phyloP scores from a whole-genome alignment of 176 grass and related monocot species.

The Oryza nivara region DNA sequence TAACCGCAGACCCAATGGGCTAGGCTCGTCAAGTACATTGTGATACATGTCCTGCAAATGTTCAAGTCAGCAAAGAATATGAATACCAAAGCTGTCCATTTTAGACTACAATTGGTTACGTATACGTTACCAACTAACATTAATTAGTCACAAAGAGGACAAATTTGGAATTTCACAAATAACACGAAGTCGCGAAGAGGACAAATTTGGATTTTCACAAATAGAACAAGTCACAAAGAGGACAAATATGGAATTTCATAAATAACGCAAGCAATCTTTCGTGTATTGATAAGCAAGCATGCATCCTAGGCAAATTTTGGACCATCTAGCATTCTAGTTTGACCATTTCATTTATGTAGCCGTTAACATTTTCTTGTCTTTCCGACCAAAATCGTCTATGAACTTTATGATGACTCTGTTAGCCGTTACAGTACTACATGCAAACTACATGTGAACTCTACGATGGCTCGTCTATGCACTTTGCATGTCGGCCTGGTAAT shows the following conservation, averaged over 20 bases:
- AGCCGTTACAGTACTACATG: neutral
- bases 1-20: constrained; percentile 83
- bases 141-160: neutral
- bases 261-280: neutral
- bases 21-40: constrained; percentile 89
- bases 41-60: constrained; percentile 76
- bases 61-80: constrained; percentile 10
- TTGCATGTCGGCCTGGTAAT: neutral
- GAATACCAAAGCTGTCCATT: constrained; percentile 5
- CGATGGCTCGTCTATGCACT: neutral
- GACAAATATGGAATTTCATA: too few species aligned
- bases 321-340: neutral
- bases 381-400: neutral
- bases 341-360: neutral
- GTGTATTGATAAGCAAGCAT: neutral
- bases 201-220: too few species aligned
- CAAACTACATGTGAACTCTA: constrained; percentile 3
- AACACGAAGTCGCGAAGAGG: neutral
- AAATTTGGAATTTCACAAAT: too few species aligned
- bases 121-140: neutral
- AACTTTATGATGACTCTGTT: neutral
- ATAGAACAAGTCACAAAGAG: neutral
- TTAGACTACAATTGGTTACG: neutral
- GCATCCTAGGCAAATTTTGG: neutral
- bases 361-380: neutral